phyloP scores from a whole-genome alignment of 2,329 filamentous ascomycete genomes.

The Aspergillus phoenicis region DNA sequence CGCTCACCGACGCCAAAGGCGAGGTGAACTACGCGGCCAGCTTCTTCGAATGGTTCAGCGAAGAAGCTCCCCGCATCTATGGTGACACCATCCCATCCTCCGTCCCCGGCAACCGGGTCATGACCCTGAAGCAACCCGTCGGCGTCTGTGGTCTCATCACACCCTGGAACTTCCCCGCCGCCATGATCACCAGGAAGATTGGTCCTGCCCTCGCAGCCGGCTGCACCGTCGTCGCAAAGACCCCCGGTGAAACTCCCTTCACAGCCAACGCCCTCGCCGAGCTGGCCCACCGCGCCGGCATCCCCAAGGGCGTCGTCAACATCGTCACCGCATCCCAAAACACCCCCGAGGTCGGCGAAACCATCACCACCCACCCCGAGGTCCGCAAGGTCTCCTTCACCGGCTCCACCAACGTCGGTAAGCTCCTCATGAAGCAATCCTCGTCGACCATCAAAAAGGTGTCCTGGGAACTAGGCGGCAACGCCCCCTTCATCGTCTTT shows the following conservation, averaged over 20 bases:
- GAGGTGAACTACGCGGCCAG: conserved; percentile 61
- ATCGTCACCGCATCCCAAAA: conserved; percentile 79
- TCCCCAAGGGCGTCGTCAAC: conserved; percentile 89
- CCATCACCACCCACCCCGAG: conserved; percentile 72
- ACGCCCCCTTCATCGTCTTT: conserved; percentile 95
- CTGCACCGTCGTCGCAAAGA: conserved; percentile 90
- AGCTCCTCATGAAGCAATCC: conserved; percentile 86
- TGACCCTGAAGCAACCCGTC: conserved; percentile 67
- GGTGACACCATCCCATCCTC: conserved; percentile 65
- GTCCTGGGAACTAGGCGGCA: conserved; percentile 90
- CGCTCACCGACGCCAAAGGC: conserved; percentile 61
- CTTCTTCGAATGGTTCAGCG: conserved; percentile 67
- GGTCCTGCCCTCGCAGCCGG: conserved; percentile 77
- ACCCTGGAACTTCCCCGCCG: conserved; percentile 66
- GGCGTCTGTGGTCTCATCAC: conserved; percentile 69
- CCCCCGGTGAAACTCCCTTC: conserved; percentile 88
- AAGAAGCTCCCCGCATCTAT: conserved; percentile 60
- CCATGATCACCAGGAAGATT: conserved; percentile 56
- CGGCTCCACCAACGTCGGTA: conserved; percentile 68
- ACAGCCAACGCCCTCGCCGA: conserved; percentile 86
- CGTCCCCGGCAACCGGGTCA: conserved; percentile 61
- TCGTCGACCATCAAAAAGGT: conserved; percentile 81
- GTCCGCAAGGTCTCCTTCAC: conserved; percentile 95
- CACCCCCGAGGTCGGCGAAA: conserved; percentile 75
- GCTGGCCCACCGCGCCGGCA: conserved; percentile 80